Evolutionary conservation across 352 stramenopile species (phyloP).

Genomic region (Plasmopara muralis): DNA sequence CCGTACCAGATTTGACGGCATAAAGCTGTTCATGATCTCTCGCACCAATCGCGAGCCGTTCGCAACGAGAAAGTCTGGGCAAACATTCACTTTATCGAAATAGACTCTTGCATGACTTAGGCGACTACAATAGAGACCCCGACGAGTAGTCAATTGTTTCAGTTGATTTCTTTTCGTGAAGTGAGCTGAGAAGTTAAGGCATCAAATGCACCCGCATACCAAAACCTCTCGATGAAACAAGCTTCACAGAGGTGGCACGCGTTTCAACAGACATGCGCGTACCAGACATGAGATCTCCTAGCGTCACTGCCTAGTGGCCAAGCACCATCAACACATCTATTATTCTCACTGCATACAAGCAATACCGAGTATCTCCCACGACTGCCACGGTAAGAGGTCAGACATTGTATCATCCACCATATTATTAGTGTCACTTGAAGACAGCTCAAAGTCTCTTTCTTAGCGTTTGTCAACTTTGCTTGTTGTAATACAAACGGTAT

Average conservation of each 20-base stretch:
- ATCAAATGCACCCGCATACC: conserved; percentile 1
- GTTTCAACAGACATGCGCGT: conserved; percentile 6
- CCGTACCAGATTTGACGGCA: too few relatives aligned
- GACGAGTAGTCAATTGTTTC: conserved; percentile 6
- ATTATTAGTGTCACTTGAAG: conserved; percentile 1
- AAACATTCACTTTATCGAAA: neutral
- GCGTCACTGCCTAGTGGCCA: conserved; percentile 17
- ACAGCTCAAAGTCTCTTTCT: neutral
- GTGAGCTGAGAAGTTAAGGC: conserved; percentile 1
- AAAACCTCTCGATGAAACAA: conserved; percentile 5
- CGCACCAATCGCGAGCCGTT: too few relatives aligned
- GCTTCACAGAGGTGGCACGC: conserved; percentile 8
- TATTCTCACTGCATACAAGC: conserved; percentile 31
- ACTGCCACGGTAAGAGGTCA: conserved; percentile 3
- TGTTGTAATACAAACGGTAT: conserved; percentile 2
- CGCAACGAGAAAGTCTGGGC: too few relatives aligned
- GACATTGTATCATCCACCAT: conserved; percentile 4
- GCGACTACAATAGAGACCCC: conserved; percentile 17
- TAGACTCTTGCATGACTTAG: conserved; percentile 3
- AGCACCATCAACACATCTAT: conserved; percentile 7
- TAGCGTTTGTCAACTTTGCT: neutral
- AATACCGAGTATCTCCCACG: conserved; percentile 25
- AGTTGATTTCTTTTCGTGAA: neutral
- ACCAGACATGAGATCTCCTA: conserved; percentile 14
- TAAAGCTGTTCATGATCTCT: too few relatives aligned